phyloP scores from a whole-genome alignment of 495 filamentous ascomycete genomes.

The Lasiosphaeria ovina region DNA sequence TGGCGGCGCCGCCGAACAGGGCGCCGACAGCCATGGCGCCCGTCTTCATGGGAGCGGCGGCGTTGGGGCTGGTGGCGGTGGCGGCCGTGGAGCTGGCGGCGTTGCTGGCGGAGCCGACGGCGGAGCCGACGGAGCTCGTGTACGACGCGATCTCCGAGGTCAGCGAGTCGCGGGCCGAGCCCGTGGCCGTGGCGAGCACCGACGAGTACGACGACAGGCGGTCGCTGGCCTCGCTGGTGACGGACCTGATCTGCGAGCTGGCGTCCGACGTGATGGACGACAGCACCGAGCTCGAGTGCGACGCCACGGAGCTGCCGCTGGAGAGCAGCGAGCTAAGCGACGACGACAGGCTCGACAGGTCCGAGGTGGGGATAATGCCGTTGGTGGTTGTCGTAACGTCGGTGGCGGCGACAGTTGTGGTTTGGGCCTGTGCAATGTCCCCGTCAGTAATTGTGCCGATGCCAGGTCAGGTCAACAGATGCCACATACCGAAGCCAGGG shows the following conservation, averaged over 20 bases:
- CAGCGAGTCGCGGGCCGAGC: constrained; percentile 21
- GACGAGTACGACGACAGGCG: constrained; percentile 19
- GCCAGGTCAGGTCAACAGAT: background rate
- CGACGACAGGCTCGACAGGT: constrained; percentile 18
- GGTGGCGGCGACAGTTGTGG: constrained; percentile 10
- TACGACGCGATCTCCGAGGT: constrained; percentile 19
- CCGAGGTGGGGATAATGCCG: constrained; percentile 6
- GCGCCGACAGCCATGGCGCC: constrained; percentile 37
- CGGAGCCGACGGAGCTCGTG: constrained; percentile 18
- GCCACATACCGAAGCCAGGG: constrained; percentile 28
- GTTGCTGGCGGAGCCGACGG: constrained; percentile 15
- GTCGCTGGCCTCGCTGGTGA: constrained; percentile 21
- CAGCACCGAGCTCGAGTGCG: constrained; percentile 7
- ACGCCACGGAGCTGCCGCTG: constrained; percentile 8
- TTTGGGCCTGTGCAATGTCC: constrained; percentile 25
- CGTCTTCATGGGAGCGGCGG: constrained; percentile 27
- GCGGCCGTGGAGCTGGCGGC: constrained; percentile 11
- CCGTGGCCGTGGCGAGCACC: constrained; percentile 27
- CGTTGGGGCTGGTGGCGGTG: constrained; percentile 14
- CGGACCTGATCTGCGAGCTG: constrained; percentile 17
- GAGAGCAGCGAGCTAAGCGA: constrained; percentile 20
- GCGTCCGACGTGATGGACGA: constrained; percentile 18
- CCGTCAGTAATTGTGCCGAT: too few relatives aligned
- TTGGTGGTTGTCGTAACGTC: background rate
- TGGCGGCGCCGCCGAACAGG: constrained; percentile 36